Conservation (phyloP, 306 rosid species). For the Gastrolobium bilobum region DNA sequence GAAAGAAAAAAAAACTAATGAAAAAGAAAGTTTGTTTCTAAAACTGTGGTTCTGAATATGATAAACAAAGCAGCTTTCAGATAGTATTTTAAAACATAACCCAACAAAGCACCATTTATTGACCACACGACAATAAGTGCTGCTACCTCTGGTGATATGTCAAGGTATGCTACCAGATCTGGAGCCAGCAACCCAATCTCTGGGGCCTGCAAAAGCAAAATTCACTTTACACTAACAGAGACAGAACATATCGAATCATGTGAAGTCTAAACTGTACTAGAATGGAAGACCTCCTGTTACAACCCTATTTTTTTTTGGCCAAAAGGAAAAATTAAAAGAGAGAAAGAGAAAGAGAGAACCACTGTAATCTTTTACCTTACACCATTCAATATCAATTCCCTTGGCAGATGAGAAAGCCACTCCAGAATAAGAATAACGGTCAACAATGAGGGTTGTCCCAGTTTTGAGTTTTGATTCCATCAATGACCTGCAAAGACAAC, state of each 20-base stretch:
- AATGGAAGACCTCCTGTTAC: not conserved
- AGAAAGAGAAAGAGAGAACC: not conserved
- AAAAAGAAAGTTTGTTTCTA: not conserved
- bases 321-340: not conserved
- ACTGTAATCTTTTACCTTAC: slow-evolving; percentile 67
- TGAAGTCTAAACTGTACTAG: slow-evolving; percentile 19
- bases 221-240: slow-evolving; percentile 12
- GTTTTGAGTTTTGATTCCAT: slow-evolving; percentile 86
- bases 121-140: not conserved
- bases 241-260: slow-evolving; percentile 15
- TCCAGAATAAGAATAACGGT: slow-evolving; percentile 97
- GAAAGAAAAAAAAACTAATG: slow-evolving; percentile 32
- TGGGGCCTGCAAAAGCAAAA: slow-evolving; percentile 73
- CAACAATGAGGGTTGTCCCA: slow-evolving; percentile 91
- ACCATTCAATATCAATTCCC: slow-evolving; percentile 91
- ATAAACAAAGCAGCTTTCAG: slow-evolving; percentile 29
- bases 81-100: slow-evolving; percentile 8
- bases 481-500: slow-evolving; percentile 64
- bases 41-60: not conserved
- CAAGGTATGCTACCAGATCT: slow-evolving; percentile 81
- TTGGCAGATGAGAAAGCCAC: slow-evolving; percentile 95
- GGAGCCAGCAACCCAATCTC: slow-evolving; percentile 90
- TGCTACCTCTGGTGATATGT: slow-evolving; percentile 88
- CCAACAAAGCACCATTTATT: slow-evolving; percentile 29
- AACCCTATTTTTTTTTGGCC: not conserved